Conservation (phyloP, 1,284 basidiomycete genomes). For the Pyrrhoderma noxium region DNA sequence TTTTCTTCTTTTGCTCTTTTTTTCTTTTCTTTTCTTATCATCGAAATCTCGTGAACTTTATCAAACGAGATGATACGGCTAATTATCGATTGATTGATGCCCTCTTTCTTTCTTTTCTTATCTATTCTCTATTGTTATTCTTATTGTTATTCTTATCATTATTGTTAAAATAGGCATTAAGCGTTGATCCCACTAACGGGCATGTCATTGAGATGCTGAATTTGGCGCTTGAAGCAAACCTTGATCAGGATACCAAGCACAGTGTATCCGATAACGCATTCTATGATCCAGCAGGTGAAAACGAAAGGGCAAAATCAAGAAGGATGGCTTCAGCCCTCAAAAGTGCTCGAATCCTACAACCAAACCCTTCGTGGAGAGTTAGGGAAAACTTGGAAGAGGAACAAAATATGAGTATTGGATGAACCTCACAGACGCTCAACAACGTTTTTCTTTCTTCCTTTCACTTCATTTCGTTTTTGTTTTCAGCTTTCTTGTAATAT, state of each 20-base stretch:
- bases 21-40: not conserved
- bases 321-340: not conserved
- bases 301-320: not conserved
- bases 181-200: conserved; percentile 80
- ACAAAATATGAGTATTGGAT: not conserved
- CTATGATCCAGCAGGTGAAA: not conserved
- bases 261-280: not conserved
- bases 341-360: not conserved
- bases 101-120: too few relatives aligned
- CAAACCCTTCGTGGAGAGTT: not conserved
- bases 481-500: too few relatives aligned
- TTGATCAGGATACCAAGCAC: conserved; percentile 2
- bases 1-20: not conserved
- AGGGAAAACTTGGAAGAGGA: not conserved
- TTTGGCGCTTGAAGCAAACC: conserved; percentile 59
- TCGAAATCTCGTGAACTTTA: not conserved
- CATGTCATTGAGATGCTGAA: conserved; percentile 82
- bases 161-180: conserved; percentile 71
- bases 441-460: too few relatives aligned
- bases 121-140: too few relatives aligned
- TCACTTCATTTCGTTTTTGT: too few relatives aligned
- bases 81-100: too few relatives aligned
- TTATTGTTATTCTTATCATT: too few relatives aligned
- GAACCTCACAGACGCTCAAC: too few relatives aligned
- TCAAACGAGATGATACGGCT: too few relatives aligned